Percentiles rank a stretch among this genome's conserved stretches.
Evolutionary conservation across 2,329 filamentous ascomycete genomes (phyloP).

Genomic region (Colletotrichum sp.): DNA sequence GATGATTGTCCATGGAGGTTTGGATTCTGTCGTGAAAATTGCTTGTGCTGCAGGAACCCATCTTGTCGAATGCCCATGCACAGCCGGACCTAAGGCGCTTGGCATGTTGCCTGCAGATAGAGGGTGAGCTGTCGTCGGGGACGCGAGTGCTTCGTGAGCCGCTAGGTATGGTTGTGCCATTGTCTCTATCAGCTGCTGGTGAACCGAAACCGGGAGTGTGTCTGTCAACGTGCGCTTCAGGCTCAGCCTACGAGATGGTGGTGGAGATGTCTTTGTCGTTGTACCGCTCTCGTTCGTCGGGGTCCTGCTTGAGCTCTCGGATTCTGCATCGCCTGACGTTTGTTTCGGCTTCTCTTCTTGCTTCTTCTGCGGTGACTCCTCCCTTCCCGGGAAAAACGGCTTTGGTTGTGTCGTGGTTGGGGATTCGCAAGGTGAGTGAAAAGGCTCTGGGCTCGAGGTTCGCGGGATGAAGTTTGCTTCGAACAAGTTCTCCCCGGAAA

Average conservation of each 20-base stretch:
- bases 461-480: slow-evolving; percentile 76
- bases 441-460: slow-evolving; percentile 54
- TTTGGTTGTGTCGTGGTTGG: slow-evolving; percentile 27
- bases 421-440: slow-evolving; percentile 38
- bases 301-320: slow-evolving; percentile 57
- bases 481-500: slow-evolving; percentile 80
- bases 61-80: slow-evolving; percentile 89
- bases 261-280: slow-evolving; percentile 57
- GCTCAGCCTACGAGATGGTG: slow-evolving; percentile 64
- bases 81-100: slow-evolving; percentile 56
- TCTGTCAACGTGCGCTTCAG: slow-evolving; percentile 92
- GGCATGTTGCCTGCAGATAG: slow-evolving; percentile 48
- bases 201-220: slow-evolving; percentile 73
- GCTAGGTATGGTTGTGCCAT: slow-evolving; percentile 81
- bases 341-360: slow-evolving; percentile 18
- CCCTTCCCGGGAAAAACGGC: neutral
- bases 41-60: slow-evolving; percentile 93
- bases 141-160: slow-evolving; percentile 48
- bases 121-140: slow-evolving; percentile 47
- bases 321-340: slow-evolving; percentile 34
- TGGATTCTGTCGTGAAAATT: slow-evolving; percentile 94
- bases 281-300: slow-evolving; percentile 62
- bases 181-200: slow-evolving; percentile 84
- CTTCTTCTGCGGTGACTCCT: neutral
- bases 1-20: slow-evolving; percentile 92